Percentiles rank a stretch among this genome's conserved stretches.
Evolutionary conservation across 164 flowering plant species (phyloP).

Genomic region (Umbellularia californica): DNA sequence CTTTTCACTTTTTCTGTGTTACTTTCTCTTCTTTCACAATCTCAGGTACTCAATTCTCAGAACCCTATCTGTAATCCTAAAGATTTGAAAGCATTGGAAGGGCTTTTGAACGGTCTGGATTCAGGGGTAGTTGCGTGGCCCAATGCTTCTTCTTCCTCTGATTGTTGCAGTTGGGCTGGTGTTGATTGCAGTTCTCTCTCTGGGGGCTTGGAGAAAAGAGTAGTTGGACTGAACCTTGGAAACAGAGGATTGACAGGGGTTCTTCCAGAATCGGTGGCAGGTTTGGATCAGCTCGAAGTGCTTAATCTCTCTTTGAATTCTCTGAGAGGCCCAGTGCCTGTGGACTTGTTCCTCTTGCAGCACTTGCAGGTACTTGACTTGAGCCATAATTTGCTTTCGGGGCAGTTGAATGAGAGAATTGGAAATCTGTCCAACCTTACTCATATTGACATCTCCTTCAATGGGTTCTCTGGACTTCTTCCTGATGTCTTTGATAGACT

Average conservation of each 20-base stretch:
- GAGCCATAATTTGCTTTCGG: conserved; percentile 62
- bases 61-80: conserved; percentile 1
- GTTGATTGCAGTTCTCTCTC: conserved; percentile 35
- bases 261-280: conserved; percentile 40
- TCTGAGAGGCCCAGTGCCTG: conserved; percentile 48
- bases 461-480: conserved; percentile 46
- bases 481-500: conserved; percentile 59
- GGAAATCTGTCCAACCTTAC: conserved; percentile 63
- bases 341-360: conserved; percentile 45
- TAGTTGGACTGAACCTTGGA: conserved; percentile 45
- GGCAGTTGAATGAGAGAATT: conserved; percentile 42
- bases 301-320: conserved; percentile 68
- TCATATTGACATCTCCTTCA: conserved; percentile 35
- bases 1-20: not conserved
- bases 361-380: conserved; percentile 59
- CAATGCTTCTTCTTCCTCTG: conserved; percentile 3
- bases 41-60: not conserved
- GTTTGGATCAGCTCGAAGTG: conserved; percentile 37
- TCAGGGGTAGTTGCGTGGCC: conserved; percentile 2
- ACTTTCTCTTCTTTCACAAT: not conserved
- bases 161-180: conserved; percentile 78
- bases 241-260: conserved; percentile 44
- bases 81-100: conserved; percentile 14
- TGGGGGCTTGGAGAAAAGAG: conserved; percentile 6
- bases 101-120: conserved; percentile 2